Base-by-base conservation (phyloP, 1,284 basidiomycete genomes). In the Salmacisia buchloeana region DNA sequence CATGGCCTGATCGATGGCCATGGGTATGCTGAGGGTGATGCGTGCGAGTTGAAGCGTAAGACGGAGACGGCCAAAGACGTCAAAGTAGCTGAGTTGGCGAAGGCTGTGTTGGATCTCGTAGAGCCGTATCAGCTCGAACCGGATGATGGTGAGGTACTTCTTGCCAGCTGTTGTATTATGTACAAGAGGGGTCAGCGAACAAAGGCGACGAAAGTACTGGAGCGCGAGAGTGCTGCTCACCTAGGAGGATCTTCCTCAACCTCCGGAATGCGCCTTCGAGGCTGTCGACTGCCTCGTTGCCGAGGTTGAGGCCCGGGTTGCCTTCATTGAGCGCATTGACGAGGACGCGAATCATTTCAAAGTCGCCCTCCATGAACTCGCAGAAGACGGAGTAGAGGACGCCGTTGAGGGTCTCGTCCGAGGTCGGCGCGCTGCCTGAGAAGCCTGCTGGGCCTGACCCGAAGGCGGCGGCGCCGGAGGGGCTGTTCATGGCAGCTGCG, bases 301-400 rank as follows among this genome's bases (percentile, higher is more conserved):
- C 76, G 3, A 80, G 52, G 38, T 78, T 74, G 2, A 79, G 59
- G 0, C 78, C 74, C 0, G 76, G 75, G 35, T 74, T 79, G 38
- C 80, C 74, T 49, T 79, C 77, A 36, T 78, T 79, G 15, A 79
- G 63, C 4, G 78, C 77, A 65, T 77, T 86, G 41, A 91, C 83
- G 35, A 91, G 80, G 0, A 86, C 86, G 65, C 87, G 84, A 70
- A 91, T 86, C 77, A 90, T 85, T 77, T 91, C 89, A 38, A 92
- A 82, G 78, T 92, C 90, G 6, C 89, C 90, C 65, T 91, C 87
- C 61, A 92, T 80, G 69, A 91, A 90, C 73, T 92, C 90, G 71
- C 86, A 87, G 73, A 91, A 86, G 9, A 90, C 86, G 34, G 86
- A 85, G 54, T 90, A 80, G 35, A 92, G 82, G 7, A 90, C 89